Percentiles rank a stretch among this genome's conserved stretches.
Conservation (phyloP, 202 grass and related monocot genomes). For the Schoenoplectus triqueter region DNA sequence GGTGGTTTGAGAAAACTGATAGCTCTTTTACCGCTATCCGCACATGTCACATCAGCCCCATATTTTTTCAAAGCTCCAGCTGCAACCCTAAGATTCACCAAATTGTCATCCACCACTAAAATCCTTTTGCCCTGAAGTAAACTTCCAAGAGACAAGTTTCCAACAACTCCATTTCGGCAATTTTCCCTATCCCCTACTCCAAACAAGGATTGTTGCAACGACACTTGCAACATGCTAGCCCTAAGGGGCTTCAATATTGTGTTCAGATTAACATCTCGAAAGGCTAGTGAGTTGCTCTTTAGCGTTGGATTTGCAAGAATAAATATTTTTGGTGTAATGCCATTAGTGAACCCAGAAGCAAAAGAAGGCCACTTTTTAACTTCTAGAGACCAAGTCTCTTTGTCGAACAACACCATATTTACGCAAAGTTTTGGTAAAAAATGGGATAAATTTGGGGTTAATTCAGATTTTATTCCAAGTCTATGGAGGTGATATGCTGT, state of each 20-base stretch:
- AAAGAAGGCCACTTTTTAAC: slow-evolving; percentile 53
- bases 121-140: slow-evolving; percentile 87
- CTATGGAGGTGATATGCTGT: slow-evolving; percentile 83
- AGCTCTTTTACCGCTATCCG: slow-evolving; percentile 73
- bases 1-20: slow-evolving; percentile 70
- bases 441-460: slow-evolving; percentile 58
- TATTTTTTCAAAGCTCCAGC: slow-evolving; percentile 92
- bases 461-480: slow-evolving; percentile 75
- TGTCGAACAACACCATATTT: slow-evolving; percentile 79
- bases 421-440: slow-evolving; percentile 58
- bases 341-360: slow-evolving; percentile 60
- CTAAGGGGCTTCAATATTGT: slow-evolving; percentile 92
- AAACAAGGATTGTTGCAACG: slow-evolving; percentile 58
- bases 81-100: slow-evolving; percentile 94
- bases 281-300: slow-evolving; percentile 53
- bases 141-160: slow-evolving; percentile 58
- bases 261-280: slow-evolving; percentile 61
- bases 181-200: slow-evolving; percentile 57
- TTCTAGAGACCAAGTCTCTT: slow-evolving; percentile 77
- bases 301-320: slow-evolving; percentile 65
- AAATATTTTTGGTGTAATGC: slow-evolving; percentile 73
- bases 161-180: slow-evolving; percentile 62
- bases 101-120: slow-evolving; percentile 89
- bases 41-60: slow-evolving; percentile 75
- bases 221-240: slow-evolving; percentile 81